Conservation (phyloP, 208 protist species). For the Trypanosoma brucei region DNA sequence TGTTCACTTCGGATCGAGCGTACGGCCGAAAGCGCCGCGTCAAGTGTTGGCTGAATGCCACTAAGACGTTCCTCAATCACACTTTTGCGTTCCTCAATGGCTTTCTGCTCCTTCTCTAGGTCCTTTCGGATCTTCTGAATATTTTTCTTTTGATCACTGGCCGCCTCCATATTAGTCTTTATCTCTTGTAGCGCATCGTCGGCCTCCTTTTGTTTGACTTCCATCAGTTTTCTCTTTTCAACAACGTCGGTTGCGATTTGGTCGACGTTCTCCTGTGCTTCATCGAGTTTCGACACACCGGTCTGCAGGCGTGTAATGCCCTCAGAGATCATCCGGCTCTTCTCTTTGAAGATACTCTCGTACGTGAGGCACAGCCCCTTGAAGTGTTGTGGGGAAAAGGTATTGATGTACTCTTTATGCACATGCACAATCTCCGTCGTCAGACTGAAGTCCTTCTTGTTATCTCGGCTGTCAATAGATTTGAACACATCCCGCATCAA, state of each 20-base stretch:
- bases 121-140: conserved; percentile 92
- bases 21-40: conserved; percentile 91
- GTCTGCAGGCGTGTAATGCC: conserved; percentile 73
- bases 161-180: conserved; percentile 93
- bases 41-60: conserved; percentile 94
- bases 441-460: conserved; percentile 86
- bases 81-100: conserved; percentile 81
- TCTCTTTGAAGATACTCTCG: conserved; percentile 70
- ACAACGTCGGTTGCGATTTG: conserved; percentile 89
- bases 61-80: conserved; percentile 92
- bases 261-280: conserved; percentile 93
- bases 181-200: conserved; percentile 95
- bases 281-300: conserved; percentile 94
- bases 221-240: conserved; percentile 85
- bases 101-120: conserved; percentile 90
- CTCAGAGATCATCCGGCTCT: conserved; percentile 72
- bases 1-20: conserved; percentile 91
- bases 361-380: conserved; percentile 90
- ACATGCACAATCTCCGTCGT: conserved; percentile 87
- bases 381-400: conserved; percentile 90
- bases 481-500: conserved; percentile 83
- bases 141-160: conserved; percentile 88
- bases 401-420: conserved; percentile 64
- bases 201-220: conserved; percentile 93
- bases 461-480: conserved; percentile 55